Percentiles rank a stretch among this genome's conserved stretches.
phyloP scores from a whole-genome alignment of 257 asterid genomes.

The Solanum paucissectum region DNA sequence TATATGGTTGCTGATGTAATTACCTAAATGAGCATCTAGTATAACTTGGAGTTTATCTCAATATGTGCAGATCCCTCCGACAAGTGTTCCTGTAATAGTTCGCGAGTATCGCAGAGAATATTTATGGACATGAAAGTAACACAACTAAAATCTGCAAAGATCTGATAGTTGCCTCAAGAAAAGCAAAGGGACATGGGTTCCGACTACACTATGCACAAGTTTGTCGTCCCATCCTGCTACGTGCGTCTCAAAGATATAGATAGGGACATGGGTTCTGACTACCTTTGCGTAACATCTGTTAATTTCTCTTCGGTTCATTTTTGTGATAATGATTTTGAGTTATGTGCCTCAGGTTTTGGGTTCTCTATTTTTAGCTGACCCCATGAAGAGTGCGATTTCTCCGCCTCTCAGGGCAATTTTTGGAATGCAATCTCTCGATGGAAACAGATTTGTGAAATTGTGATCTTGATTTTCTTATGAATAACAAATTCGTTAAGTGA shows the following conservation, averaged over 20 bases:
- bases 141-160: not conserved
- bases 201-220: not conserved
- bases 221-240: not conserved
- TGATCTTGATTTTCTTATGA: not conserved
- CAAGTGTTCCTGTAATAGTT: conserved; percentile 82
- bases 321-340: conserved; percentile 7
- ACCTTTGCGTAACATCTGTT: not conserved
- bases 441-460: not conserved
- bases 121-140: conserved; percentile 37
- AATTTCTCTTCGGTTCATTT: conserved; percentile 1
- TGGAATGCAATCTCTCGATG: conserved; percentile 6
- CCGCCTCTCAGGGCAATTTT: conserved; percentile 71
- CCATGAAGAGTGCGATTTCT: conserved; percentile 59
- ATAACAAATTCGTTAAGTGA: not conserved
- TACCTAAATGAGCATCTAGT: not conserved
- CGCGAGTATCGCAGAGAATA: conserved; percentile 63
- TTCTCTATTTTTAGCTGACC: conserved; percentile 25
- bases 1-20: not conserved
- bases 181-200: not conserved
- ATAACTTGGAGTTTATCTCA: not conserved
- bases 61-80: conserved; percentile 64
- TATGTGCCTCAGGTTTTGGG: conserved; percentile 3
- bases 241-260: not conserved
- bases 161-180: not conserved
- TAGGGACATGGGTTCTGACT: not conserved